Conservation (phyloP, 345 rosid species). For the Eucalyptus dawsonii region DNA sequence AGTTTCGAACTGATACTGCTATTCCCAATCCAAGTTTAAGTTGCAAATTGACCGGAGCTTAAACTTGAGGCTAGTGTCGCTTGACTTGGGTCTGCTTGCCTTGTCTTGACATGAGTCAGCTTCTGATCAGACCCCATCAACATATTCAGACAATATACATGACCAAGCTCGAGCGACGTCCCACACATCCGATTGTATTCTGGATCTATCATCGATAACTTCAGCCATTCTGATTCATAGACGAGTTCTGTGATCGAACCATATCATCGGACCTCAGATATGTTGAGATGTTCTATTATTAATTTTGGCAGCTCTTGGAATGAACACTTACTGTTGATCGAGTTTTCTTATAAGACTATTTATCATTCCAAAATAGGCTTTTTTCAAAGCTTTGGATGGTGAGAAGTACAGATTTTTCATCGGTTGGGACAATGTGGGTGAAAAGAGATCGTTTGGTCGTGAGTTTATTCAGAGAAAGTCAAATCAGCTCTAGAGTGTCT, state of each 20-base stretch:
- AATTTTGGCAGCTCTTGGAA: background rate
- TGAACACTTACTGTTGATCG: background rate
- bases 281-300: background rate
- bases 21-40: background rate
- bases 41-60: background rate
- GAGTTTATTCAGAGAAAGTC: background rate
- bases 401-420: background rate
- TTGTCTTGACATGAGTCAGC: background rate
- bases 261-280: background rate
- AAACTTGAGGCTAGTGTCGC: background rate
- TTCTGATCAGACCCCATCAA: background rate
- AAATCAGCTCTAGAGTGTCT: background rate
- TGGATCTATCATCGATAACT: background rate
- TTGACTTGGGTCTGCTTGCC: background rate
- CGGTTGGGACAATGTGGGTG: background rate
- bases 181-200: background rate
- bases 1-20: background rate
- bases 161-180: background rate
- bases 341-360: background rate
- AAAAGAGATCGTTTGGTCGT: background rate
- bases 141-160: background rate
- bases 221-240: background rate
- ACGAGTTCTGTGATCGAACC: background rate
- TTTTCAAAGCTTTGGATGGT: background rate
- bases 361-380: background rate